Evolutionary conservation across 2,329 filamentous ascomycete genomes (phyloP).

Genomic region (Colletotrichum graminicola): DNA sequence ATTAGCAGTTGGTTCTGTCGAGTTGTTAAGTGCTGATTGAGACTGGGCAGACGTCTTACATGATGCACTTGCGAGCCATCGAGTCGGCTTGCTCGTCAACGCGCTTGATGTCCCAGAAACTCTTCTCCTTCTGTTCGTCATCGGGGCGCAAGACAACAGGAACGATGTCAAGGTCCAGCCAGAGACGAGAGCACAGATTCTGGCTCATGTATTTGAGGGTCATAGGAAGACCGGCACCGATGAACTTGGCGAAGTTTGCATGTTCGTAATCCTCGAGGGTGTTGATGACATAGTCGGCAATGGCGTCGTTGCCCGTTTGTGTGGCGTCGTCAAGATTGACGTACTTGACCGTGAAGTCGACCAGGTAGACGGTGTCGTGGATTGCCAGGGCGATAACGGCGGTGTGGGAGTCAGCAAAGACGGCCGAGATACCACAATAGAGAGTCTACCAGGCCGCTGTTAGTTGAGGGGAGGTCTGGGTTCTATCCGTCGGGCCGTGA

Average conservation of each 20-base stretch:
- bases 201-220: conserved; percentile 72
- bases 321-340: conserved; percentile 60
- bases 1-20: conserved; percentile 4
- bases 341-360: conserved; percentile 77
- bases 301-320: conserved; percentile 57
- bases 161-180: conserved; percentile 82
- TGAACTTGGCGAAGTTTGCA: conserved; percentile 78
- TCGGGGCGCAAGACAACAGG: conserved; percentile 73
- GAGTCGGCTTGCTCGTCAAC: conserved; percentile 86
- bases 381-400: conserved; percentile 75
- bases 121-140: conserved; percentile 56
- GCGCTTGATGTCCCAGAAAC: conserved; percentile 66
- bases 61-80: conserved; percentile 82
- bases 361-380: conserved; percentile 80
- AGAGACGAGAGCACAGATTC: conserved; percentile 76
- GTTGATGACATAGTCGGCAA: conserved; percentile 71
- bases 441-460: conserved; percentile 58
- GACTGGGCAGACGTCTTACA: conserved; percentile 61
- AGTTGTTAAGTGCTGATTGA: neutral
- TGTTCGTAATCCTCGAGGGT: conserved; percentile 71
- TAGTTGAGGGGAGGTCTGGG: neutral
- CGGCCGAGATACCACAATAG: conserved; percentile 72
- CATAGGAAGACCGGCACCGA: conserved; percentile 77
- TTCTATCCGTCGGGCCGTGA: neutral
- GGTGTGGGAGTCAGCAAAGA: conserved; percentile 62